Evolutionary conservation across 2,329 filamentous ascomycete species (phyloP).

Genomic region (Aspergillus thermomutatus): DNA sequence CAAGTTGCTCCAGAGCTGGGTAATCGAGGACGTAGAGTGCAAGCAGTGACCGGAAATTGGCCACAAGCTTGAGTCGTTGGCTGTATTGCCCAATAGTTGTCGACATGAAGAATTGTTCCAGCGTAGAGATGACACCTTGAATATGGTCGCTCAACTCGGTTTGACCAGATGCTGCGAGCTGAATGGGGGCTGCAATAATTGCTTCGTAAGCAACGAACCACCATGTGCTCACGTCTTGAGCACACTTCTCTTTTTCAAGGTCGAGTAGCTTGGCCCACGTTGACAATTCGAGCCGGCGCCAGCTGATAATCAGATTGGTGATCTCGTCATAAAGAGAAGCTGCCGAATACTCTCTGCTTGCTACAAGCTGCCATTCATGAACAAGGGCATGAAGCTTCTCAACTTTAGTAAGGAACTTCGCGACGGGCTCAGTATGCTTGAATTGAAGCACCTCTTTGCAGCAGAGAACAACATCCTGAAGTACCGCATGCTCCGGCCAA

Average conservation of each 20-base stretch:
- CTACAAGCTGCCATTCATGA: constrained; percentile 93
- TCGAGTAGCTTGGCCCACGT: constrained; percentile 91
- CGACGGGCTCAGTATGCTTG: constrained; percentile 76
- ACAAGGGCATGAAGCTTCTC: constrained; percentile 84
- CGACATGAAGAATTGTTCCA: constrained; percentile 74
- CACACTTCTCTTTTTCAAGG: constrained; percentile 72
- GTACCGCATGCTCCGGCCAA: constrained; percentile 72
- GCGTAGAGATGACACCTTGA: constrained; percentile 66
- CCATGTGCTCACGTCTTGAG: constrained; percentile 80
- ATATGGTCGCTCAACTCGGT: constrained; percentile 63
- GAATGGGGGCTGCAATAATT: constrained; percentile 71
- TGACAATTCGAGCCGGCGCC: constrained; percentile 85
- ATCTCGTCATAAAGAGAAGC: constrained; percentile 69
- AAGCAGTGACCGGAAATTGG: constrained; percentile 62
- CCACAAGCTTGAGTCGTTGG: constrained; percentile 67
- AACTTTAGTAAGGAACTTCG: constrained; percentile 77
- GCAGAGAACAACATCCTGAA: constrained; percentile 71
- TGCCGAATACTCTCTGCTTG: constrained; percentile 73
- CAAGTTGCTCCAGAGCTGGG: constrained; percentile 56
- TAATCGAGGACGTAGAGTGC: constrained; percentile 59
- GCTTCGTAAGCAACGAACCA: constrained; percentile 96
- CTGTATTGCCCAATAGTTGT: constrained; percentile 79
- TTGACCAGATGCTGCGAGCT: constrained; percentile 57
- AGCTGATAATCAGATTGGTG: constrained; percentile 77
- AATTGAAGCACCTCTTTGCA: constrained; percentile 75